Evolutionary conservation across 129 eudicot species (phyloP), one percentile per base, ranked within the genome.

Genomic region (Artemisia tridentata): DNA sequence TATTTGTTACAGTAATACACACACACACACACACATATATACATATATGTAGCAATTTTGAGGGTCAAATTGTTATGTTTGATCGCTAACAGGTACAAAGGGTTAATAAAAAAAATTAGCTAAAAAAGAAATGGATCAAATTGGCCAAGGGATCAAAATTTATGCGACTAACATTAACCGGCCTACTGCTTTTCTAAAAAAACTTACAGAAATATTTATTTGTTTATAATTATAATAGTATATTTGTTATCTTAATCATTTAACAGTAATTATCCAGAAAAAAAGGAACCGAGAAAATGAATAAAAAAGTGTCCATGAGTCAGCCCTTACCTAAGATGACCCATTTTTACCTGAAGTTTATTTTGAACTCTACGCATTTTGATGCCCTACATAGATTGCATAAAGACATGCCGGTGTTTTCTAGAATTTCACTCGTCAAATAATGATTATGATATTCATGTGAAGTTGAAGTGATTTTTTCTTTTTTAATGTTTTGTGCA

Each of bases 401-500:
- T 1, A 5, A 65, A 18, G 2, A 54, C 48, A 10, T 68, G 15
- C 19, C 54, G 18, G 5, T 18, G 12, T 34, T 53, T 58, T n/a
- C 75, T 57, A 23, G 16, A 23, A 11, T n/a, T 61, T 21, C 3
- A 25, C 8, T 7, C 23, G 3, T 48, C 23, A 2, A 18, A 51
- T 38, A 52, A 16, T 21, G 10, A 29, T 75, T 59, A 21, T 75
- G 31, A 55, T 58, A 68, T 43, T 52, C 65, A 46, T 54, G 38
- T 20, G 4, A 38, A 51, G 78, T 43, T 73, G 8, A 69, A 50
- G 8, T 12, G 59, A 49, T 2, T 67, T 62, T 61, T 60, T 23
- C 29, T 60, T 31, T 41, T 25, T 38, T 12, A 65, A 1, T 63
- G 23, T 3, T 65, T 49, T 23, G 47, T 80, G 89, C 88, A 92